Conservation (phyloP, 192 early-diverging fungal genomes). For the Backusella psychrophila region DNA sequence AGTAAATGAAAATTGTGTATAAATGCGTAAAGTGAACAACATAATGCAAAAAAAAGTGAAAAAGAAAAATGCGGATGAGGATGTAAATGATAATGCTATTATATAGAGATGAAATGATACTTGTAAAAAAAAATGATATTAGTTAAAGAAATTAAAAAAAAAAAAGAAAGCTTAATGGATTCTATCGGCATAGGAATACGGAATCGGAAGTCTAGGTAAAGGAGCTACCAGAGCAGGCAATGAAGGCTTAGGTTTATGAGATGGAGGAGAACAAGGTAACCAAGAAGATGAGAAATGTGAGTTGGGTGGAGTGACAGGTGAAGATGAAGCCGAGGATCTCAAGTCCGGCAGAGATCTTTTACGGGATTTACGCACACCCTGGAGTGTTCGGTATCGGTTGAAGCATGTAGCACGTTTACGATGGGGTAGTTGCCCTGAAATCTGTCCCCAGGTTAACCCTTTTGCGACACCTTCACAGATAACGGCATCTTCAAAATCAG, state of each 20-base stretch:
- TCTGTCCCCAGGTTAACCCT: conserved; percentile 38
- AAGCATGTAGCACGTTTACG: conserved; percentile 40
- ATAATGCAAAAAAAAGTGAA: background rate
- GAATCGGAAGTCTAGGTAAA: conserved; percentile 3
- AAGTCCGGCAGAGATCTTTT: conserved; percentile 15
- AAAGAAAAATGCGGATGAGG: background rate
- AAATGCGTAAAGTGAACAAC: background rate
- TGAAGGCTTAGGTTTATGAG: background rate
- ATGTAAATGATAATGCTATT: background rate
- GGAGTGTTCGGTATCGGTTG: conserved; percentile 34
- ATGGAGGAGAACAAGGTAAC: conserved; percentile 2
- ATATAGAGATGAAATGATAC: background rate
- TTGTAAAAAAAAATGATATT: background rate
- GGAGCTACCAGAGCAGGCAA: conserved; percentile 10
- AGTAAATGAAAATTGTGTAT: background rate
- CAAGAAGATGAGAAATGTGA: conserved; percentile 1
- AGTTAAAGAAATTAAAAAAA: background rate
- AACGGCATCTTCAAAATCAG: conserved; percentile 29
- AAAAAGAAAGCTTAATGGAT: conserved; percentile 7
- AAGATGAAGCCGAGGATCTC: background rate
- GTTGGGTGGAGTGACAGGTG: conserved; percentile 11
- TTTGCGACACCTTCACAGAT: conserved; percentile 39
- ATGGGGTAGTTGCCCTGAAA: conserved; percentile 33
- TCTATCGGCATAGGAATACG: conserved; percentile 13
- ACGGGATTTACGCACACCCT: conserved; percentile 34